These are phyloP conservation scores for Hyphodiscus sp. DNA, from an alignment of 2,329 filamentous ascomycete species.

Conservation along the genomic window DNA sequence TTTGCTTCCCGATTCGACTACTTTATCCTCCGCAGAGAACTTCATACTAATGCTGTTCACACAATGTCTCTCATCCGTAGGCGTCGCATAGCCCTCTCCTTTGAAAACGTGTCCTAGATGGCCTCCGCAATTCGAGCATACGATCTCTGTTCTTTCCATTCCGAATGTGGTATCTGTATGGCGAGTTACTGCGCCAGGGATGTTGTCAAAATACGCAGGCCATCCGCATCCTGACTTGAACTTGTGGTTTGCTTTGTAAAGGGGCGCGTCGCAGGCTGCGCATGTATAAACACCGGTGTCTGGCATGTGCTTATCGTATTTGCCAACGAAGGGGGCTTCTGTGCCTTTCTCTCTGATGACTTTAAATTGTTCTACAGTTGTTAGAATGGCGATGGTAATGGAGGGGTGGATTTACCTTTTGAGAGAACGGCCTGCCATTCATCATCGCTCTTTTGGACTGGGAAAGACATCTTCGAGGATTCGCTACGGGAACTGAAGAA, in stretches of 20 bases:
- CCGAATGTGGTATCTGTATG: conserved; percentile 72
- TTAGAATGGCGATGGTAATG: conserved; percentile 28
- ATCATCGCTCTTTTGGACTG: conserved; percentile 71
- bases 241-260: conserved; percentile 91
- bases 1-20: conserved; percentile 36
- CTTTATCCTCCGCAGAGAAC: conserved; percentile 63
- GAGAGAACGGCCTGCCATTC: conserved; percentile 88
- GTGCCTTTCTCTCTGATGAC: conserved; percentile 90
- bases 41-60: conserved; percentile 90
- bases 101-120: conserved; percentile 90
- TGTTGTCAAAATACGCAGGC: conserved; percentile 95
- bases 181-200: conserved; percentile 82
- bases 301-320: conserved; percentile 82
- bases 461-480: conserved; percentile 59
- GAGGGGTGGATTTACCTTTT: conserved; percentile 41
- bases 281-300: conserved; percentile 75
- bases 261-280: conserved; percentile 75
- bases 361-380: conserved; percentile 71
- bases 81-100: conserved; percentile 75
- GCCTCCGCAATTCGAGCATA: conserved; percentile 90
- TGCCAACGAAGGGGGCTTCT: conserved; percentile 71
- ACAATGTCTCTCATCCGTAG: conserved; percentile 94
- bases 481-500: conserved; percentile 58
- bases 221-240: conserved; percentile 96
- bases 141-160: conserved; percentile 86